Evolutionary conservation across 352 stramenopile genomes (phyloP).

Genomic region (Pythium aquatile): DNA sequence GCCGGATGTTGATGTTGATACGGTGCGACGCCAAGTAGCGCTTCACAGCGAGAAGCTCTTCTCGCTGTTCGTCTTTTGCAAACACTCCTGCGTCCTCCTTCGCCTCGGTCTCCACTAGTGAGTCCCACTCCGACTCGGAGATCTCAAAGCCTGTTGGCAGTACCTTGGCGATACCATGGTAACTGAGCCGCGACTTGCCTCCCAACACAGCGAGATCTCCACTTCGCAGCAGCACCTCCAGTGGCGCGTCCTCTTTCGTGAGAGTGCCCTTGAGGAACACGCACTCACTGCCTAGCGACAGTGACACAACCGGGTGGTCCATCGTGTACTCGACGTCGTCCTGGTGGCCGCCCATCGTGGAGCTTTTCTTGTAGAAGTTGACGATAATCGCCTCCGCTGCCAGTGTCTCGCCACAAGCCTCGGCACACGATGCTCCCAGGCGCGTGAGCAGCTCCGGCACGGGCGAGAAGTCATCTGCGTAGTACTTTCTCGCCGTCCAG

Average conservation of each 20-base stretch:
- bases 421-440: slow-evolving; percentile 41
- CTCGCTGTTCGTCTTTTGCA: slow-evolving; percentile 15
- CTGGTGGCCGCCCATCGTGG: slow-evolving; percentile 78
- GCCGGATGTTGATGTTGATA: slow-evolving; percentile 83
- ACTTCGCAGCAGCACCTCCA: slow-evolving; percentile 64
- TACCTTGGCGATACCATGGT: slow-evolving; percentile 65
- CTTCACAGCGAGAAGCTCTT: slow-evolving; percentile 43
- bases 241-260: slow-evolving; percentile 57
- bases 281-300: slow-evolving; percentile 66
- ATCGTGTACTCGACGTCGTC: slow-evolving; percentile 86
- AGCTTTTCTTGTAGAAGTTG: slow-evolving; percentile 82
- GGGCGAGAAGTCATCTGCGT: slow-evolving; percentile 46
- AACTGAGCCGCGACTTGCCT: slow-evolving; percentile 62
- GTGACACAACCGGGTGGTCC: slow-evolving; percentile 75
- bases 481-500: slow-evolving; percentile 75
- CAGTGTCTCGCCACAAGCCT: slow-evolving; percentile 55
- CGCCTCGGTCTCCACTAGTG: slow-evolving; percentile 20
- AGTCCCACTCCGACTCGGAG: slow-evolving; percentile 25
- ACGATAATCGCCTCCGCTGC: slow-evolving; percentile 71
- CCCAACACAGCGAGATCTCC: slow-evolving; percentile 70
- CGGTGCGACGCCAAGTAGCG: slow-evolving; percentile 55
- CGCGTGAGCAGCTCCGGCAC: slow-evolving; percentile 45
- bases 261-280: slow-evolving; percentile 77
- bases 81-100: not conserved
- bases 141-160: slow-evolving; percentile 47